Conservation (phyloP, 2,329 filamentous ascomycete species). For the Aspergillus fischeri region DNA sequence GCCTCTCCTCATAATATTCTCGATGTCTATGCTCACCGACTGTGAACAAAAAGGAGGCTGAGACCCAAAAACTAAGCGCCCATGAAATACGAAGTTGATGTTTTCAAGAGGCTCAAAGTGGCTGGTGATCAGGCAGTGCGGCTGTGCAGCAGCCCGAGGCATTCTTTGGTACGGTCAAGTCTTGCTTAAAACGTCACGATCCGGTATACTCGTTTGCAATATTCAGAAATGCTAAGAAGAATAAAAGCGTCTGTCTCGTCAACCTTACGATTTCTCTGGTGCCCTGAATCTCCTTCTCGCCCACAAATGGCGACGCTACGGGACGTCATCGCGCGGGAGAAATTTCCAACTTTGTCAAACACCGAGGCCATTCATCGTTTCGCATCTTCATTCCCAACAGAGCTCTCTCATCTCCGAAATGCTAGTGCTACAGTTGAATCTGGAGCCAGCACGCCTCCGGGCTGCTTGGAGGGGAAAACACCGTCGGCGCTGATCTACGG, state of each 20-base stretch:
- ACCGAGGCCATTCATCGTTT: not conserved
- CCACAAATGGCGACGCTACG: not conserved
- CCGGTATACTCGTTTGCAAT: not conserved
- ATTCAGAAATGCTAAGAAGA: not conserved
- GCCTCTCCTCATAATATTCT: not conserved
- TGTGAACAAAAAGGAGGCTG: not conserved
- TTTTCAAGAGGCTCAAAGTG: not conserved
- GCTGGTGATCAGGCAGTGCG: not conserved
- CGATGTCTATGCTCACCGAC: not conserved
- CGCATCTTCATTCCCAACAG: not conserved
- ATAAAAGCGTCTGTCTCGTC: not conserved
- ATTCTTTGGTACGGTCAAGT: not conserved
- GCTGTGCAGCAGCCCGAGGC: not conserved
- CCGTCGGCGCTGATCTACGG: constrained; percentile 8
- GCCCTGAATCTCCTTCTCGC: not conserved
- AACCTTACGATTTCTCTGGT: not conserved
- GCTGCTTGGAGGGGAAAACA: not conserved
- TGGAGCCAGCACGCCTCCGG: not conserved
- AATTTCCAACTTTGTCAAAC: not conserved
- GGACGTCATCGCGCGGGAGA: not conserved
- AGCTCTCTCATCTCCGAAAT: constrained; percentile 4
- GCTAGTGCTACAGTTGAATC: constrained; percentile 7
- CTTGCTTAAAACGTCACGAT: not conserved
- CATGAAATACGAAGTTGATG: not conserved
- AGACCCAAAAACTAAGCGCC: not conserved